phyloP scores from a whole-genome alignment of 2,329 filamentous ascomycete species.

The Phymatotrichopsis omnivora region DNA sequence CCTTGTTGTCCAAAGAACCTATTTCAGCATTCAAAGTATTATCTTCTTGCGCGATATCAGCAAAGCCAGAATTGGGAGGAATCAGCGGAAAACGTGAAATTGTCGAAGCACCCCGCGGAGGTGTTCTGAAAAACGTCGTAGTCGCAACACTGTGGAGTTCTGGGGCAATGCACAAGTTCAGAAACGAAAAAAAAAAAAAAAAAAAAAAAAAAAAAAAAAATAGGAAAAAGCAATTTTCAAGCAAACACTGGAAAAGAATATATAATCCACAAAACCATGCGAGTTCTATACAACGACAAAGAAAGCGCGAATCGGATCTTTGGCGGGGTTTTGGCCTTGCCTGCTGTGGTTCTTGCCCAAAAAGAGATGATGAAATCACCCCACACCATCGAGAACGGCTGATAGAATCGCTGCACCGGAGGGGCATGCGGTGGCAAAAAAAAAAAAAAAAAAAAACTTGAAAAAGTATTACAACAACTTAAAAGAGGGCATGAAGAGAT shows the following conservation, averaged over 20 bases:
- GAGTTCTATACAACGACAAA: neutral
- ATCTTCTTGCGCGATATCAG: constrained; percentile 16
- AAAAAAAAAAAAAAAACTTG: no score
- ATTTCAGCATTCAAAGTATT: constrained; percentile 7
- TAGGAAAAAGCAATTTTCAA: no score
- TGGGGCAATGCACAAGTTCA: neutral
- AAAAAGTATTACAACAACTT: neutral
- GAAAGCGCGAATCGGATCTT: constrained; percentile 9
- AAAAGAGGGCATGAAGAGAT: neutral
- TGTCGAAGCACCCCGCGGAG: constrained; percentile 8
- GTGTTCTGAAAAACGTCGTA: constrained; percentile 13
- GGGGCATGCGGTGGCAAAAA: no score
- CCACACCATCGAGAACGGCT: constrained; percentile 11
- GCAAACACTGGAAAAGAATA: constrained; percentile 11
- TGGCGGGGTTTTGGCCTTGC: constrained; percentile 4
- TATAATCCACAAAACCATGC: neutral
- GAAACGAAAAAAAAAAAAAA: constrained; percentile 4
- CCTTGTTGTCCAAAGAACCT: constrained; percentile 2
- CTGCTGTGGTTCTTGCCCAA: constrained; percentile 5
- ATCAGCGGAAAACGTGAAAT: constrained; percentile 16
- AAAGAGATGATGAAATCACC: constrained; percentile 13
- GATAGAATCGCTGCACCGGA: constrained; percentile 9
- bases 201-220: neutral
- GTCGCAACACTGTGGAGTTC: constrained; percentile 16
- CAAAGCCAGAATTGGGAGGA: constrained; percentile 7